Base-by-base conservation (phyloP, 1,139 yeast species). In the Kodamaea suecica region DNA sequence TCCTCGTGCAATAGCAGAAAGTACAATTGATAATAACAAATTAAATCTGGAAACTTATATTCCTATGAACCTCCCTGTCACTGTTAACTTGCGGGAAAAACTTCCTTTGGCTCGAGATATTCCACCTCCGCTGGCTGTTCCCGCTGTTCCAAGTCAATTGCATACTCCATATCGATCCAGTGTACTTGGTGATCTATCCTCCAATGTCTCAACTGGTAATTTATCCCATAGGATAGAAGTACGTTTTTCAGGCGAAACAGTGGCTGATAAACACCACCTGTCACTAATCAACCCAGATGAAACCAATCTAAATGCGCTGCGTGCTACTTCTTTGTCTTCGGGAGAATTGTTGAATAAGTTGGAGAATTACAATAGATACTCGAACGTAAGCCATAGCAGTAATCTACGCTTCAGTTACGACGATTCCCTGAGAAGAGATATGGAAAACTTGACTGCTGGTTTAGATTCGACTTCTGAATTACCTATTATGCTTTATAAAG, bases 331-430 rank as follows among this genome's bases (percentile, higher is more conserved):
- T 12, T 42, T 61, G 34, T 59, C 66, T 3, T 61, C 69, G 4
- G 71, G 69, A 3, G 73, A 66, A 43, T 48, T 66, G 17, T 53
- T 67, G 29, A 48, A 42, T 27, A 60, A 52, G 29, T 47, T 66
- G 34, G 63, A 59, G 33, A 40, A 33, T 8, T 25, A 12, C 10
- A 16, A 17, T n/a, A 16, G 34, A 11, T 38, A 36, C 33, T 36
- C 52, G 35, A 23, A 27, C 32, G 21, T 23, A n/a, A 34, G 31
- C 17, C 34, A 26, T 11, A 23, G 21, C 10, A 34, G 37, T 26
- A 27, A 27, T 12, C 14, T 27, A 6, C 29, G 34, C 12, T 30
- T 14, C 25, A 30, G 37, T 17, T 26, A 29, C 17, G 33, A 30
- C 7, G 33, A 31, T 6, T 14, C 23, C 9, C 32, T 29, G 19